Base-by-base conservation (phyloP, 495 filamentous ascomycete genomes). In the Tuber umbilicatum region DNA sequence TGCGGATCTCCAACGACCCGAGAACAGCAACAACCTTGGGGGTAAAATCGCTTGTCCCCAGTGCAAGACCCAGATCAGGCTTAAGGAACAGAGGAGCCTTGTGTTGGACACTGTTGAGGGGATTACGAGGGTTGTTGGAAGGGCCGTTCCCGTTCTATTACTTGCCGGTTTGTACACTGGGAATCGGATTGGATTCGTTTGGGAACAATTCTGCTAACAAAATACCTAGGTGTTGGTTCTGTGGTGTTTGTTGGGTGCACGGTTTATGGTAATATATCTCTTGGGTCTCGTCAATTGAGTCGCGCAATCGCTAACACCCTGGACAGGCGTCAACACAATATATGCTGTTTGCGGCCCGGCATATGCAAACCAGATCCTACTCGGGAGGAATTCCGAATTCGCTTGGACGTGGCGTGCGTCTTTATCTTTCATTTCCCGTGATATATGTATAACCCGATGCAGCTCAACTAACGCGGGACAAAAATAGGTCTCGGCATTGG, bases 31-130 rank as follows among this genome's bases (percentile, higher is more conserved):
- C 69, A 83, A 85, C 71, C 86, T 85, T 60, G 84, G 85, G 40
- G 75, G 80, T 5, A 79, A 80, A 31, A 88, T 97, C 78, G 83
- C 87, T 70, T 99, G 95, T 82, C 93, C 94, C 10, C 91, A 94
- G 77, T 99, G 95, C 87, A 94, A 95, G 81, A 87, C 89, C 1
- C 88, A 90, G 74, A 95, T 98, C 75, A 83, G 86, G 17, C 84
- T 98, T 42, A 82, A 82, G 64, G 76, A 83, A 60, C 75, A 80
- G 75, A 70, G 74, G 55, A 83, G 78, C n/a, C 39, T 81, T 69
- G 81, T 81, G 64, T 50, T 83, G 69, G 81, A 81, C 45, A 73
- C 80, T 40, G 77, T 81, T 47, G 81, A 82, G 67, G 72, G 76
- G 47, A 76, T 73, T 35, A 72, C 70, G 23, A 76, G 74, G 73